Percentiles rank a stretch among this genome's conserved stretches.
These are phyloP conservation scores for Paralagenidium karlingii DNA, from an alignment of 352 stramenopile species.

Conservation along the genomic window DNA sequence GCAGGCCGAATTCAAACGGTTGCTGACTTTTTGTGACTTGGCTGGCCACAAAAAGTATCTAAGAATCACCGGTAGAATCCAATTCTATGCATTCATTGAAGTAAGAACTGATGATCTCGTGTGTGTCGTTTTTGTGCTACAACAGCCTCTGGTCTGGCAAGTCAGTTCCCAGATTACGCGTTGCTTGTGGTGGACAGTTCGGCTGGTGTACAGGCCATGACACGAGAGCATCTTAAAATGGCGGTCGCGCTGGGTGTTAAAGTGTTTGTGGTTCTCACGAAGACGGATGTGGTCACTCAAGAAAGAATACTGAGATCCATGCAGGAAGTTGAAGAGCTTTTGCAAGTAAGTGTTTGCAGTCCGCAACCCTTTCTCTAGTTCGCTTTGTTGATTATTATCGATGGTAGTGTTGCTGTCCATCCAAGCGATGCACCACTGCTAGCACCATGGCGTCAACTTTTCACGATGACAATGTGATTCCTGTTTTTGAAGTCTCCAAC, in stretches of 20 bases:
- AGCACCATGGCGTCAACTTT: too few relatives aligned
- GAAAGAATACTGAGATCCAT: constrained; percentile 36
- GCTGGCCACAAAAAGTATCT: constrained; percentile 83
- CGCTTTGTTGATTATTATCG: too few relatives aligned
- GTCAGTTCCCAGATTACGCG: constrained; percentile 76
- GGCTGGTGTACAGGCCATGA: constrained; percentile 57
- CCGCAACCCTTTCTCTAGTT: too few relatives aligned
- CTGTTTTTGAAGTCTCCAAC: too few relatives aligned
- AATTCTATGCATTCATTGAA: too few relatives aligned
- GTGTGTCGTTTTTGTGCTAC: background rate
- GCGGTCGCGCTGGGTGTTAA: constrained; percentile 49
- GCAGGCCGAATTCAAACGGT: constrained; percentile 1
- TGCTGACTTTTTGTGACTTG: constrained; percentile 36
- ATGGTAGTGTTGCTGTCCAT: too few relatives aligned
- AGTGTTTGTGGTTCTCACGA: constrained; percentile 77
- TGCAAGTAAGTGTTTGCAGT: too few relatives aligned
- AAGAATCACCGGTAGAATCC: constrained; percentile 46
- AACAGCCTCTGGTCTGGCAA: constrained; percentile 57
- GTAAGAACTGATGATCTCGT: background rate
- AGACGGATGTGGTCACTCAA: constrained; percentile 30
- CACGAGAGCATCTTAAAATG: constrained; percentile 68
- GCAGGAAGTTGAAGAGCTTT: constrained; percentile 23
- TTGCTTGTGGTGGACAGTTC: constrained; percentile 73
- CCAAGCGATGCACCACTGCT: too few relatives aligned
- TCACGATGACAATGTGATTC: too few relatives aligned